Percentiles rank a stretch among this genome's conserved stretches.
Conservation (phyloP, 2,329 filamentous ascomycete genomes). For the Neopestalotiopsis clavispora region DNA sequence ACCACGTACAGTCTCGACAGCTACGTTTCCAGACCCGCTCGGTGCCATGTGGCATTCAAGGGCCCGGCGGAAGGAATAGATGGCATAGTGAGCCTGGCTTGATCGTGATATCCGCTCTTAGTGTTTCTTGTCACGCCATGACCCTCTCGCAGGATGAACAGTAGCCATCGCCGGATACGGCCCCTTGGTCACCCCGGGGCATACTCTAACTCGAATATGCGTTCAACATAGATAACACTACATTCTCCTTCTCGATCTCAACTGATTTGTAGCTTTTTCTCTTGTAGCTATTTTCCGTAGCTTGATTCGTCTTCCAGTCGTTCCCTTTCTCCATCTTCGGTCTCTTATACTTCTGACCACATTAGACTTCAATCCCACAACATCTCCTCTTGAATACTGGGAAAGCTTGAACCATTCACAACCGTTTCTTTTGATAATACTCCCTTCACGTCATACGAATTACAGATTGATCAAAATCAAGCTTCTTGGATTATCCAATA, state of each 20-base stretch:
- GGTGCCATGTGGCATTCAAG: constrained; percentile 2
- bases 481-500: not conserved
- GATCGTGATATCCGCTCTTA: constrained; percentile 9
- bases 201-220: not conserved
- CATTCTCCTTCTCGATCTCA: not conserved
- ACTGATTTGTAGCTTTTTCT: not conserved
- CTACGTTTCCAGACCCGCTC: not conserved
- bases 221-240: constrained; percentile 7
- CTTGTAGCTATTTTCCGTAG: not conserved
- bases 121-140: constrained; percentile 7
- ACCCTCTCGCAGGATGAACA: not conserved
- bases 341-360: constrained; percentile 4
- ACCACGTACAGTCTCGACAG: not conserved
- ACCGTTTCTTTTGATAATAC: not conserved
- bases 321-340: not conserved
- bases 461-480: not conserved
- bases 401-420: not conserved
- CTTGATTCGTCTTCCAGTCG: not conserved
- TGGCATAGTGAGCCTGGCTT: constrained; percentile 8
- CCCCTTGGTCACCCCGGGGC: not conserved
- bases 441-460: not conserved
- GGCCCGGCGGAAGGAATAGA: not conserved
- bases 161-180: not conserved
- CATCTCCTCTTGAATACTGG: not conserved
- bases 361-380: not conserved